A percentile compares a stretch with the other conserved stretches of the same genome.
Conservation (phyloP, 176 grass and related monocot genomes). For the Eragrostis nindensis region DNA sequence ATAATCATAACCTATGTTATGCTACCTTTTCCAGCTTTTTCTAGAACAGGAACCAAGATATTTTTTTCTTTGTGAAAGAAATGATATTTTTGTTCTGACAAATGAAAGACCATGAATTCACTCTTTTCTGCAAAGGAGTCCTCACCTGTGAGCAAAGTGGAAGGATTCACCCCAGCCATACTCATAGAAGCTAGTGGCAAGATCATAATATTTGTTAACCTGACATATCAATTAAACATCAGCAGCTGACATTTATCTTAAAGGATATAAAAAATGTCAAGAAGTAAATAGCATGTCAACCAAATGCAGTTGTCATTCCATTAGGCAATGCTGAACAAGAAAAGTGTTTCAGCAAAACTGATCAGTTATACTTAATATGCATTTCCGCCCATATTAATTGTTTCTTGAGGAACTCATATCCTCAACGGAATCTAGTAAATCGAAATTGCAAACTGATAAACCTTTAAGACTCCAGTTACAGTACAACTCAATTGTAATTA, state of each 20-base stretch:
- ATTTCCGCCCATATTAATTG: neutral
- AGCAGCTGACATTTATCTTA: neutral
- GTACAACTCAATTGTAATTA: neutral
- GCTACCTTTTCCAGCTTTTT: neutral
- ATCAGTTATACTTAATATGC: conserved; percentile 12
- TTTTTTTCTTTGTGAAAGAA: neutral
- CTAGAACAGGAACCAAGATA: neutral
- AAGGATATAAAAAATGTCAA: neutral
- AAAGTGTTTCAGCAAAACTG: neutral
- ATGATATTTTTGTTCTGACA: neutral
- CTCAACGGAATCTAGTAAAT: neutral
- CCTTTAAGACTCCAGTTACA: neutral
- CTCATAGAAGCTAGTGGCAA: conserved; percentile 98
- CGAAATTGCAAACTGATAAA: neutral
- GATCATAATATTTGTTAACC: conserved; percentile 99
- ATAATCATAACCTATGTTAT: neutral
- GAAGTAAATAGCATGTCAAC: conserved; percentile 3
- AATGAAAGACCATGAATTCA: neutral
- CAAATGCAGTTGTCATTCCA: conserved; percentile 4
- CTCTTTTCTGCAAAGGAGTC: neutral
- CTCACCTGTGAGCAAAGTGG: conserved; percentile 97
- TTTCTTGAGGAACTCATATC: neutral
- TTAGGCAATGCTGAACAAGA: conserved; percentile 7
- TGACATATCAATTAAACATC: conserved; percentile 36
- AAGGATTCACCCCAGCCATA: conserved; percentile 99